Conservation (phyloP, 176 grass and related monocot genomes). For the Ensete glaucum region DNA sequence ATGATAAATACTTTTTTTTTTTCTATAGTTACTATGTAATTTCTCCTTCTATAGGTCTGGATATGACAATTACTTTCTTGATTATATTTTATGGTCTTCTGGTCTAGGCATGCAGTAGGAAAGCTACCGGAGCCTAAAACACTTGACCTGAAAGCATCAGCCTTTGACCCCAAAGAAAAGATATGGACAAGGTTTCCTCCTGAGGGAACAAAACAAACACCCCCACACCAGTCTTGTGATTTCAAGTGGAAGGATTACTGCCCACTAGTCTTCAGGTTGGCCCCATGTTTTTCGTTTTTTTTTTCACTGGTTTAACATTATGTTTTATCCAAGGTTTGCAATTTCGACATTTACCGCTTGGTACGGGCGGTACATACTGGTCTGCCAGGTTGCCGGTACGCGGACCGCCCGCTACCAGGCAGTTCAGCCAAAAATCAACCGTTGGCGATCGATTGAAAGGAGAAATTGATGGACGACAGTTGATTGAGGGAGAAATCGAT, state of each 20-base stretch:
- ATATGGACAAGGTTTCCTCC: constrained; percentile 85
- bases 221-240: constrained; percentile 70
- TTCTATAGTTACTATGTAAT: neutral
- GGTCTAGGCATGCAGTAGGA: constrained; percentile 61
- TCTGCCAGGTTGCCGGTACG: too few relatives aligned
- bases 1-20: neutral
- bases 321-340: neutral
- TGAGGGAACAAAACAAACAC: constrained; percentile 66
- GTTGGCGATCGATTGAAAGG: too few relatives aligned
- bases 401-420: too few relatives aligned
- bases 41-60: neutral
- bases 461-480: too few relatives aligned
- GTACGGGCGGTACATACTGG: too few relatives aligned
- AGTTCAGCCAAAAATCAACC: too few relatives aligned
- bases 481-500: too few relatives aligned
- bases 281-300: neutral
- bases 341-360: too few relatives aligned
- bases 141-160: constrained; percentile 65
- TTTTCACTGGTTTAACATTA: too few relatives aligned
- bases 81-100: constrained; percentile 4
- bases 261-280: constrained; percentile 70
- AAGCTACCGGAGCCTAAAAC: constrained; percentile 43
- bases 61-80: neutral
- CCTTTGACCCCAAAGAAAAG: constrained; percentile 88
- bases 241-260: constrained; percentile 93